Evolutionary conservation across 2,329 filamentous ascomycete genomes (phyloP).

Genomic region (Penicillium polonicum): DNA sequence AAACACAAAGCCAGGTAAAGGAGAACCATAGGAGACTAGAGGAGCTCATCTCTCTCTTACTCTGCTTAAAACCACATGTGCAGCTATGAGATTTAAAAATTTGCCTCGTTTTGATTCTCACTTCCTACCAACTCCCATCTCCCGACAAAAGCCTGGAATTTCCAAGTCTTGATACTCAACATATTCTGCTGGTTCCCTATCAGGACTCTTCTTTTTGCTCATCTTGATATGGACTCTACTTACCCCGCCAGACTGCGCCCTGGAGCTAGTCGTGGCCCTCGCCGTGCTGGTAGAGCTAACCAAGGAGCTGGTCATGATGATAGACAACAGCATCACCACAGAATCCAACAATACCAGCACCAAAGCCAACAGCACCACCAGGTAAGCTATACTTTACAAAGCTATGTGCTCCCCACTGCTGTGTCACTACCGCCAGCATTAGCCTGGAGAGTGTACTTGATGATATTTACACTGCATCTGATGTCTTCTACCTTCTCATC

Average conservation of each 20-base stretch:
- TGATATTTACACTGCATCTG: not conserved
- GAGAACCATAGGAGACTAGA: not conserved
- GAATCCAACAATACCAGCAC: not conserved
- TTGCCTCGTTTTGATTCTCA: not conserved
- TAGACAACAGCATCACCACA: not conserved
- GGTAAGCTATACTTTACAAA: not conserved
- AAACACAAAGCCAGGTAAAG: not conserved
- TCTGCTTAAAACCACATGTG: not conserved
- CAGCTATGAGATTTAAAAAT: not conserved
- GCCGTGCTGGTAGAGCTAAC: not conserved
- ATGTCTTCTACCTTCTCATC: not conserved
- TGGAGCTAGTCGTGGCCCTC: not conserved
- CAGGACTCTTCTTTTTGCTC: not conserved
- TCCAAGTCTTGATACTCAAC: not conserved
- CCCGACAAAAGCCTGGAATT: not conserved
- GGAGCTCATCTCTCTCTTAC: not conserved
- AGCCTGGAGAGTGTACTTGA: no score
- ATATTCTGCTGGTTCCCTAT: not conserved
- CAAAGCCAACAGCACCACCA: not conserved
- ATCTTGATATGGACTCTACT: not conserved
- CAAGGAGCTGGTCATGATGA: not conserved
- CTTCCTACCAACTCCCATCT: not conserved
- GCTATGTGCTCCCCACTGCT: no score
- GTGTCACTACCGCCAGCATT: not conserved
- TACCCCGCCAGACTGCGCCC: not conserved